Base-by-base conservation (phyloP, 129 eudicot species). In the Heracleum sosnowskyi region DNA sequence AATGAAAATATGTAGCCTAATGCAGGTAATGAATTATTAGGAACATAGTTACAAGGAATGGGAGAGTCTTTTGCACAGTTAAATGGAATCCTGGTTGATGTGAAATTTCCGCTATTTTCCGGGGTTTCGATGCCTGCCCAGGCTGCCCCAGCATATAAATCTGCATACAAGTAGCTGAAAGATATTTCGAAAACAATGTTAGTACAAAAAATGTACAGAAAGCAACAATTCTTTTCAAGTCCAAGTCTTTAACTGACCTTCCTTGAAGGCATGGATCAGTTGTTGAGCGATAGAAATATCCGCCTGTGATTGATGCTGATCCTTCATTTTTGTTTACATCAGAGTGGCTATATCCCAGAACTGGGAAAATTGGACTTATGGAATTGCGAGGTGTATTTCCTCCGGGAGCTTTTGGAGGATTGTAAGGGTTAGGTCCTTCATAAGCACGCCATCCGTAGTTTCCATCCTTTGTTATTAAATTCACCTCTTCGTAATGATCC, bases 371-470 rank as follows among this genome's bases (percentile, higher is more conserved):
- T 6, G 91, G 92, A 26, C 80, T 87, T 66, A 86, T 87, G 70
- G 98, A 86, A 37, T 45, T 68, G 36, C 29, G 34, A 29, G 97
- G 87, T n/a, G 97, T 89, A 76, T 91, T 93, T 79, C 89, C 92
- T n/a, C 96, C 94, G 0, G 86, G 88, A 55, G 84, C 45, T n/a
- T 80, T 47, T 66, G 78, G 85, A 49, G 96, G 94, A 69, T 41
- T 86, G 84, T 79, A 91, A 72, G 66, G 44, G 24, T 72, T 28
- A 26, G 79, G 78, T 57, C 98, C 97, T 79, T 93, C 98, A 24
- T 87, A 93, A n/a, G 55, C 86, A 20, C 88, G 90, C 98, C 98
- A 93, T 20, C 98, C 98, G 51, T 91, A 93, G 83, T 93, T 93
- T 45, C 97, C 97, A 18, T 62, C 80, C 87, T 79, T 91, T 11